phyloP scores from a whole-genome alignment of 139 green algal species.

The Choricystis sp. region DNA sequence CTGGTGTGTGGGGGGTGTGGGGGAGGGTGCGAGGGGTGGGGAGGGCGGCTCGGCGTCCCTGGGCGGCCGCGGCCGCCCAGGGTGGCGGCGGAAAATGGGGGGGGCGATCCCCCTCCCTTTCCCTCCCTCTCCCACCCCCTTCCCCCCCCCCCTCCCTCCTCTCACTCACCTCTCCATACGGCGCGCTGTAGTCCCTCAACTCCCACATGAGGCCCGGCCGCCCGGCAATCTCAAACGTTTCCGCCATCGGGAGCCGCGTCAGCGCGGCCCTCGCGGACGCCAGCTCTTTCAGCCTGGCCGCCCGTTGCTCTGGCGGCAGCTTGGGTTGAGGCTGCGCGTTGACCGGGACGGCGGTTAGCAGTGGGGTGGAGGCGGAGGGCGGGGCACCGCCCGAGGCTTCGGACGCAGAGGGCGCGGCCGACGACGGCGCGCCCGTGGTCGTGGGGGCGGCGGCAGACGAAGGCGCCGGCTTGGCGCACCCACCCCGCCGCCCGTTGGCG shows the following conservation, averaged over 20 bases:
- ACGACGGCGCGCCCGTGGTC: no score
- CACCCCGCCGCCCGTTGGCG: no score
- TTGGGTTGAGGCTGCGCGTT: not conserved
- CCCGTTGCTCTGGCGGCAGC: not conserved
- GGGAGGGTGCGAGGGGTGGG: not conserved
- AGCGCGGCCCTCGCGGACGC: constrained; percentile 18
- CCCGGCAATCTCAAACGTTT: constrained; percentile 54
- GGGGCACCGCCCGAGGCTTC: no score
- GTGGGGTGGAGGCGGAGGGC: no score
- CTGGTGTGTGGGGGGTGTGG: not conserved
- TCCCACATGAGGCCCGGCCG: constrained; percentile 47
- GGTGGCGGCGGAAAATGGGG: not conserved
- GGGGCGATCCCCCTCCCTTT: no score
- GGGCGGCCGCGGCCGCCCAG: not conserved
- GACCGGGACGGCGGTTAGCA: no score
- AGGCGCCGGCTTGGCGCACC: no score
- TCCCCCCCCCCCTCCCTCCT: not conserved
- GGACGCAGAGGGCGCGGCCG: no score
- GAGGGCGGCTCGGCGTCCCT: not conserved
- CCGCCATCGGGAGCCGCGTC: constrained; percentile 22
- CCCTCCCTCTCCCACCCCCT: not conserved
- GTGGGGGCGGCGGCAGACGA: no score
- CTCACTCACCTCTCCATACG: not conserved
- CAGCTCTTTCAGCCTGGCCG: constrained; percentile 4
- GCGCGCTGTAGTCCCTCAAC: constrained; percentile 28